phyloP scores from a whole-genome alignment of 2,329 filamentous ascomycete species.

The Fusarium sacchari region DNA sequence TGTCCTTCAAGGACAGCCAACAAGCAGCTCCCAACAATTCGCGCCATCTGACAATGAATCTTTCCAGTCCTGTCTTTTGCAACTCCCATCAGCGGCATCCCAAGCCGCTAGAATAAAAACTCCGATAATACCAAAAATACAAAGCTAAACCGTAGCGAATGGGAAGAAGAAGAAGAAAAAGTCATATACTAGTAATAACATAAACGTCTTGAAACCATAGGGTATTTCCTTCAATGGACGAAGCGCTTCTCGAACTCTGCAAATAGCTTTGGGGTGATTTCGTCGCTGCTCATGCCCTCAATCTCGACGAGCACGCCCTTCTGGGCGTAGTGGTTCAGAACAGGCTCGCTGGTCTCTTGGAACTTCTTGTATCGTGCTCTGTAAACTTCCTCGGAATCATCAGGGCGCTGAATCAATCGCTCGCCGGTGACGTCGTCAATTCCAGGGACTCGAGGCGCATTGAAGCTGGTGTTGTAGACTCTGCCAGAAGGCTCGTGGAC shows the following conservation, averaged over 20 bases:
- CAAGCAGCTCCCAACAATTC: constrained; percentile 10
- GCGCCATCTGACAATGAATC: constrained; percentile 16
- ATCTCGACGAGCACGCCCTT: constrained; percentile 89
- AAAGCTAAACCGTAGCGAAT: constrained; percentile 14
- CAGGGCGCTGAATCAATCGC: constrained; percentile 79
- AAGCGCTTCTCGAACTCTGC: constrained; percentile 85
- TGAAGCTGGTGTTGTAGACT: constrained; percentile 95
- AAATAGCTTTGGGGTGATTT: constrained; percentile 92
- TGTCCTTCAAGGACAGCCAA: constrained; percentile 12
- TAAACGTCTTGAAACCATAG: constrained; percentile 17
- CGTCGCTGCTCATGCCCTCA: constrained; percentile 88
- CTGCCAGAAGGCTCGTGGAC: constrained; percentile 91
- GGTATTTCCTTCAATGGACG: constrained; percentile 39
- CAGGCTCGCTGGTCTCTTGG: constrained; percentile 82
- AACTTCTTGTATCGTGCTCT: constrained; percentile 83
- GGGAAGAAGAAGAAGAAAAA: constrained; percentile 15
- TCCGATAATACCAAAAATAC: constrained; percentile 20
- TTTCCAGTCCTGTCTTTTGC: constrained; percentile 23
- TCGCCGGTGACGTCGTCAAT: constrained; percentile 94
- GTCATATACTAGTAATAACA: constrained; percentile 12
- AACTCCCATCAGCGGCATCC: constrained; percentile 38
- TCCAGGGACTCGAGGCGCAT: constrained; percentile 82
- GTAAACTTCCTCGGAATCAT: constrained; percentile 91
- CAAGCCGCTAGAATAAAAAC: constrained; percentile 38
- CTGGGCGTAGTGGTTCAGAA: constrained; percentile 88